Conservation (phyloP, 768 basidiomycete species). For the Suillus spraguei region DNA sequence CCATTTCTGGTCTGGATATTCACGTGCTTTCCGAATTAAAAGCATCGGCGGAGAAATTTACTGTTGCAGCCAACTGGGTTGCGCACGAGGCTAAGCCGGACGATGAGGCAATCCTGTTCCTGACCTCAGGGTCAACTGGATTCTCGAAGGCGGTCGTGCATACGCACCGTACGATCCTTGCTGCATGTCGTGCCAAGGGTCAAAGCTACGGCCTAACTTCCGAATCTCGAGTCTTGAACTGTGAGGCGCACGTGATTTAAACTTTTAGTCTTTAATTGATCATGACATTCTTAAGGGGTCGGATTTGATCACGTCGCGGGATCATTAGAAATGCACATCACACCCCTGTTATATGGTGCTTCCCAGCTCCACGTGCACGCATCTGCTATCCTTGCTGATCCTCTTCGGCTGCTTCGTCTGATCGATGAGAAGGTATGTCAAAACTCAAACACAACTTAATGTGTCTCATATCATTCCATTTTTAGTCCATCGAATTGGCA, state of each 20-base stretch:
- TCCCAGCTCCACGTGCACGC: conserved; percentile 27
- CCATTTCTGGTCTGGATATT: conserved; percentile 26
- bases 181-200: conserved; percentile 36
- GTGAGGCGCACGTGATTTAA: conserved; percentile 20
- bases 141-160: conserved; percentile 47
- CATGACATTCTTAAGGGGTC: conserved; percentile 32
- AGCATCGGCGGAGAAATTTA: conserved; percentile 12
- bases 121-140: conserved; percentile 48
- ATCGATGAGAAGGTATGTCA: conserved; percentile 39
- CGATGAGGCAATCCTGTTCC: conserved; percentile 35
- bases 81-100: conserved; percentile 25
- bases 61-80: conserved; percentile 16
- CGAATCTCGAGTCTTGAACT: conserved; percentile 41
- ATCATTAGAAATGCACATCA: conserved; percentile 44
- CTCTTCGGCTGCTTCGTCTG: conserved; percentile 27
- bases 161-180: conserved; percentile 40
- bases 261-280: background rate
- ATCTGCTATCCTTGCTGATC: conserved; percentile 28
- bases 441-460: conserved; percentile 22
- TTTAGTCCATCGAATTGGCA: conserved; percentile 30
- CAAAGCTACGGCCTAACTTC: conserved; percentile 36
- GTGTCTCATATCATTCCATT: conserved; percentile 7
- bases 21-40: conserved; percentile 27
- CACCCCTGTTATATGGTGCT: conserved; percentile 36
- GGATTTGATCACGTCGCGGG: conserved; percentile 51